Percentiles rank a stretch among this genome's conserved stretches.
Conservation (phyloP, 1,284 basidiomycete species). For the Fomitopsis schrenkii region DNA sequence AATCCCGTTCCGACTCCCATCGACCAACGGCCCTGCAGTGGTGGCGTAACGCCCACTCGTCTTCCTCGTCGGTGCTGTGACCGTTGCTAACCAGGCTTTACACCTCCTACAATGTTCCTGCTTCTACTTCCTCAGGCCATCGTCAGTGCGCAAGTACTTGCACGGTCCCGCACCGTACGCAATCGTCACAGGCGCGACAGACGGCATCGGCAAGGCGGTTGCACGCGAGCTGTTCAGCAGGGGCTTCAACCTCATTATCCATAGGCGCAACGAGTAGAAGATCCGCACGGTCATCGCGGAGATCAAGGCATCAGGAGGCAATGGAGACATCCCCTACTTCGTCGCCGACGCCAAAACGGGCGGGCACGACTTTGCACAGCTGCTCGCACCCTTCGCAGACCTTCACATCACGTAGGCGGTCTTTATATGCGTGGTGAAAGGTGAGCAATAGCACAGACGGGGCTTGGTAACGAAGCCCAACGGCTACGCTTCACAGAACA, state of each 20-base stretch:
- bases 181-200: conserved; percentile 27
- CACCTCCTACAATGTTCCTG: conserved; percentile 18
- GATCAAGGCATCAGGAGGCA: conserved; percentile 7
- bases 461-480: not conserved
- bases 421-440: conserved; percentile 8
- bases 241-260: conserved; percentile 28
- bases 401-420: conserved; percentile 27
- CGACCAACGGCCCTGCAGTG: not conserved
- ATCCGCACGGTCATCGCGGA: conserved; percentile 19
- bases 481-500: conserved; percentile 11
- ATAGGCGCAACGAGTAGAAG: conserved; percentile 26
- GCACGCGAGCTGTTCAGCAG: conserved; percentile 23
- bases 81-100: conserved; percentile 3
- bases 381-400: conserved; percentile 19
- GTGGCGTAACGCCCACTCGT: not conserved
- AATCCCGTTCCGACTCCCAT: not conserved
- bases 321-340: conserved; percentile 19
- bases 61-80: not conserved
- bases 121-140: conserved; percentile 24
- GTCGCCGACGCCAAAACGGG: conserved; percentile 20
- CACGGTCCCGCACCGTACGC: conserved; percentile 24
- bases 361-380: conserved; percentile 18
- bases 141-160: conserved; percentile 18
- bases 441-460: conserved; percentile 2
- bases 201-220: conserved; percentile 27